Evolutionary conservation across 1,284 basidiomycete genomes (phyloP), one percentile per base, ranked within the genome.

Genomic region (Mrakiaceae sp.): DNA sequence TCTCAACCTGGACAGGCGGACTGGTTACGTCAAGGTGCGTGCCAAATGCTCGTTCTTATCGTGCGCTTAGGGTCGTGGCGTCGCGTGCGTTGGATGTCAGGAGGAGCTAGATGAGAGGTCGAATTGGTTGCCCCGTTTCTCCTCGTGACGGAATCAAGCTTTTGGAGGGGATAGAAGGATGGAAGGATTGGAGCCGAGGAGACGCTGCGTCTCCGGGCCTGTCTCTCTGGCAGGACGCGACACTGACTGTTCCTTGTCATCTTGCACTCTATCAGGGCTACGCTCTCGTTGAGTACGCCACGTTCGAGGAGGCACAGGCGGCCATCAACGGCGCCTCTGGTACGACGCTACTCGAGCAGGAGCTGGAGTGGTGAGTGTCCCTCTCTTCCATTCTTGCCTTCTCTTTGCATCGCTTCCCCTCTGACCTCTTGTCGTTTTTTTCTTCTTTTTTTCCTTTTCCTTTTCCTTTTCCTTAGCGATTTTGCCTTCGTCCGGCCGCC

Each of bases 11-110:
- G 96, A 99, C 79, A 84, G 95, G 67, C 83, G 96, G 68, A 98
- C 96, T 9, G 95, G 95, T 74, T 99, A 97, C 78, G 95, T 98
- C 71, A 99, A 98, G 87, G 95, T 89, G 70, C 69, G 84, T 72
- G 70, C 27, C 27, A 27, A 27, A 27, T 27, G 27, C 27, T 27
- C 27, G 27, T 27, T 2, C 27, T 27, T 27, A 27, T 27, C 27
- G 27, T 27, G 27, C 27, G 27, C 27, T 27, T 27, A 27, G 27
- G 27, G 27, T 27, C 27, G 27, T 27, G 27, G 27, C 27, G 27
- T 27, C 27, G 27, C 27, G 27, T 27, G 27, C 27, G 27, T 27
- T 27, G 27, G 27, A 27, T 27, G 27, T 27, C 27, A 27, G 27
- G 27, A 27, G 1, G 27, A 27, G 27, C 27, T 2, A 27, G 27